Evolutionary conservation across 192 early-diverging fungal species (phyloP).

Genomic region (Entomortierella parvispora): DNA sequence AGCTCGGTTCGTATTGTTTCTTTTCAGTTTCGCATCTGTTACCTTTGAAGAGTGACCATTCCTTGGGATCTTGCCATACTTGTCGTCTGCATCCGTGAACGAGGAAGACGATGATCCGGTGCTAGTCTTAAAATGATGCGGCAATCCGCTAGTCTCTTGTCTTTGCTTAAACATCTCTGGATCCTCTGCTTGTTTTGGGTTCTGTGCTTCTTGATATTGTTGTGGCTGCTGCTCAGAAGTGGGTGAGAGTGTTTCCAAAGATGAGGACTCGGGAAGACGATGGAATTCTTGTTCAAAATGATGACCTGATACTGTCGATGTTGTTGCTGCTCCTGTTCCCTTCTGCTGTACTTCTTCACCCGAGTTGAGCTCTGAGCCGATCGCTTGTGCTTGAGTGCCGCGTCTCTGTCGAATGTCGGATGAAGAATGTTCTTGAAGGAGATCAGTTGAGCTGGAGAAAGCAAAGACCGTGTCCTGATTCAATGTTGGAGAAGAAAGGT

Average conservation of each 20-base stretch:
- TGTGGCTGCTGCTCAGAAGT: too few species aligned
- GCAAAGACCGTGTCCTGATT: not conserved
- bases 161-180: conserved; percentile 16
- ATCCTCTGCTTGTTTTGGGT: not conserved
- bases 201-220: too few species aligned
- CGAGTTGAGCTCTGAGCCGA: too few species aligned
- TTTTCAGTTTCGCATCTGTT: not conserved
- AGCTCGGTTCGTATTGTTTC: not conserved
- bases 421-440: not conserved
- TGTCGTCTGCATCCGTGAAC: conserved; percentile 28
- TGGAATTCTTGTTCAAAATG: conserved; percentile 6
- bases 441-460: not conserved
- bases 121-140: conserved; percentile 12
- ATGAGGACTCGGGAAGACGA: too few species aligned
- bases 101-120: not conserved
- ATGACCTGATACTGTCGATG: not conserved
- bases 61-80: conserved; percentile 19
- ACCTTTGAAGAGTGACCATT: conserved; percentile 26
- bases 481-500: too few species aligned
- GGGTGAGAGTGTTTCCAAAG: too few species aligned
- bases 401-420: conserved; percentile 7
- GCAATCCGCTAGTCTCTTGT: not conserved
- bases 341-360: not conserved
- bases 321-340: not conserved
- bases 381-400: too few species aligned